These are phyloP conservation scores for Aspergillus viridinutans DNA, from an alignment of 2,329 filamentous ascomycete genomes.

Conservation along the genomic window DNA sequence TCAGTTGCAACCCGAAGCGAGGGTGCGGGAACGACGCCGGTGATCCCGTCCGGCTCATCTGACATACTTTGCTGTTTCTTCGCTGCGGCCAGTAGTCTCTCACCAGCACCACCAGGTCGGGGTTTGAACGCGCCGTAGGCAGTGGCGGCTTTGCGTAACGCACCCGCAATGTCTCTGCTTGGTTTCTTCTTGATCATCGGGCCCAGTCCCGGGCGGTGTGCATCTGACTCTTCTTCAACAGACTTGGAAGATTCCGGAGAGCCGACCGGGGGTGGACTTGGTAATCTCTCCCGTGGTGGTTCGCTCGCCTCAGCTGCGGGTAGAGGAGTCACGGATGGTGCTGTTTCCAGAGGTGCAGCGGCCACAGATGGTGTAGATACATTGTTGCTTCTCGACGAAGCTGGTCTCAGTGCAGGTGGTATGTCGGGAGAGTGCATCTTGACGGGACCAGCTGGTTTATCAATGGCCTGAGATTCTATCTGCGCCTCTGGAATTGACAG, in stretches of 20 bases:
- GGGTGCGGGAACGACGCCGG: slow-evolving; percentile 78
- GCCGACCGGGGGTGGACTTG: slow-evolving; percentile 10
- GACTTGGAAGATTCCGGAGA: slow-evolving; percentile 12
- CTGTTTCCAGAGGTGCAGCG: slow-evolving; percentile 8
- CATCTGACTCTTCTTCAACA: slow-evolving; percentile 48
- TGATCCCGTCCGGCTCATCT: slow-evolving; percentile 83
- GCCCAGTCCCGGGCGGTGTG: slow-evolving; percentile 70
- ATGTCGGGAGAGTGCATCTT: slow-evolving; percentile 15
- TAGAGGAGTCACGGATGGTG: slow-evolving; percentile 1
- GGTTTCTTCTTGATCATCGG: slow-evolving; percentile 87
- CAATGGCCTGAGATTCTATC: slow-evolving; percentile 29
- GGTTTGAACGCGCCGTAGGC: slow-evolving; percentile 76
- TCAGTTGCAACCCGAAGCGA: slow-evolving; percentile 43
- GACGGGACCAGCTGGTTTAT: slow-evolving; percentile 17
- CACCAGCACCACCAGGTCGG: slow-evolving; percentile 78
- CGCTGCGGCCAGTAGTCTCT: slow-evolving; percentile 62
- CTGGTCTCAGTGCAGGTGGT: slow-evolving; percentile 19
- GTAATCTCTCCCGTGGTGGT: slow-evolving; percentile 5
- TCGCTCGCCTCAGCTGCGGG: slow-evolving; percentile 8
- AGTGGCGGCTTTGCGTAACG: slow-evolving; percentile 75
- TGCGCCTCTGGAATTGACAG: slow-evolving; percentile 34
- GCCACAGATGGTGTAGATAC: not conserved
- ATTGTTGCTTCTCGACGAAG: slow-evolving; percentile 12
- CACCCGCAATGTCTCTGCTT: slow-evolving; percentile 65
- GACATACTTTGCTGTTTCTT: slow-evolving; percentile 51